phyloP scores from a whole-genome alignment of 495 filamentous ascomycete genomes.

The Talaromyces ruber region DNA sequence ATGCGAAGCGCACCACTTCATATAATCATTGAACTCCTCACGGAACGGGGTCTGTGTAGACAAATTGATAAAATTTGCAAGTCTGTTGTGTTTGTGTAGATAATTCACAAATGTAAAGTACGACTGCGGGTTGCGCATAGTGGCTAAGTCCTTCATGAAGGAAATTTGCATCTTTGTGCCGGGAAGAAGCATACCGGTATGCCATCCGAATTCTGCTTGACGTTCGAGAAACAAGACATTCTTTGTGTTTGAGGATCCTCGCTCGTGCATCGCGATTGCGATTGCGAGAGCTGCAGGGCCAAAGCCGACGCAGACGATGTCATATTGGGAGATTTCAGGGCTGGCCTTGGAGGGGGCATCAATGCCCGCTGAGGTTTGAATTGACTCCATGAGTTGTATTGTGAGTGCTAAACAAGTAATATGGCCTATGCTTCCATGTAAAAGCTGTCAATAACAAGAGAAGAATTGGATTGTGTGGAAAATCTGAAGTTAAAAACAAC shows the following conservation, averaged over 20 bases:
- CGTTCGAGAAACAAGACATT: conserved; percentile 80
- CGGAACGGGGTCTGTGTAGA: conserved; percentile 80
- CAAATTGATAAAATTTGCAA: conserved; percentile 85
- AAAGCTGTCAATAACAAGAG: not conserved
- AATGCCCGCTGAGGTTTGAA: not conserved
- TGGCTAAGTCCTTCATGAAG: conserved; percentile 94
- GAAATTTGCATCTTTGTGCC: conserved; percentile 96
- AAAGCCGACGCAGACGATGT: conserved; percentile 87
- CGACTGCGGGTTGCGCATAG: conserved; percentile 76
- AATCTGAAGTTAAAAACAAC: not conserved
- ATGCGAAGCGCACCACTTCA: conserved; percentile 79
- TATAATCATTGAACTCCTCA: conserved; percentile 90
- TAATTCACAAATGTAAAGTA: conserved; percentile 96
- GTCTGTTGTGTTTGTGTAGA: conserved; percentile 64
- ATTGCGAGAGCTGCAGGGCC: conserved; percentile 91
- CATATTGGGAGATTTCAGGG: conserved; percentile 32
- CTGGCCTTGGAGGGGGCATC: not conserved
- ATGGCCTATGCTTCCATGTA: not conserved
- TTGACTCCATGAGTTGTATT: not conserved
- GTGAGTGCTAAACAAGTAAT: not conserved
- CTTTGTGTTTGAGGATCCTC: conserved; percentile 27
- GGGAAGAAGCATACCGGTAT: conserved; percentile 89
- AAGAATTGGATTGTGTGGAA: not conserved
- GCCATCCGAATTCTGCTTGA: conserved; percentile 80
- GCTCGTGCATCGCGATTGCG: conserved; percentile 78